These are phyloP conservation scores for Candida ipomoeae DNA, from an alignment of 805 yeast species.

Conservation along the genomic window DNA sequence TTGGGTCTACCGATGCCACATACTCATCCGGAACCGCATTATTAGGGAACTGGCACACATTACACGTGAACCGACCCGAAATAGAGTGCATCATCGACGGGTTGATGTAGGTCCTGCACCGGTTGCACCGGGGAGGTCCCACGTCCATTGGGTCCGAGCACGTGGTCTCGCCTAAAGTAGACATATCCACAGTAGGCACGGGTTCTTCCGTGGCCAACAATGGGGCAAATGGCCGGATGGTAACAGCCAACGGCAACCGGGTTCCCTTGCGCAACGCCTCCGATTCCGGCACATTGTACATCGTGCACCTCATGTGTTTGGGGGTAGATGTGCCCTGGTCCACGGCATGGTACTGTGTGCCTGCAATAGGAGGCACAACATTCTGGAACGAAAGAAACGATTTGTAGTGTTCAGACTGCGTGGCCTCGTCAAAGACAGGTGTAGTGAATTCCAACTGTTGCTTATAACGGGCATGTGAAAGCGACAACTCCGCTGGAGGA, in stretches of 20 bases:
- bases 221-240: slow-evolving; percentile 83
- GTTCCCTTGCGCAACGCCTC: slow-evolving; percentile 67
- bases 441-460: slow-evolving; percentile 15
- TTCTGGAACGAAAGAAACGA: slow-evolving; percentile 70
- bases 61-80: slow-evolving; percentile 69
- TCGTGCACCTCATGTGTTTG: slow-evolving; percentile 66
- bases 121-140: slow-evolving; percentile 84
- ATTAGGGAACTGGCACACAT: slow-evolving; percentile 73
- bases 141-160: slow-evolving; percentile 27
- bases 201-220: slow-evolving; percentile 44
- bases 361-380: slow-evolving; percentile 79
- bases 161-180: slow-evolving; percentile 28
- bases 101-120: slow-evolving; percentile 88
- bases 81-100: slow-evolving; percentile 70
- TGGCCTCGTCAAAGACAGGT: slow-evolving; percentile 11
- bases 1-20: slow-evolving; percentile 52
- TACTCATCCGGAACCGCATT: slow-evolving; percentile 68
- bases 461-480: slow-evolving; percentile 9
- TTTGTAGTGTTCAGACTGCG: slow-evolving; percentile 17
- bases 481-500: slow-evolving; percentile 11
- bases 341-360: slow-evolving; percentile 59
- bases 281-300: slow-evolving; percentile 78
- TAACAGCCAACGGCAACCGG: slow-evolving; percentile 74
- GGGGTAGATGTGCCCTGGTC: slow-evolving; percentile 90
- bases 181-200: slow-evolving; percentile 67